Evolutionary conservation across 495 filamentous ascomycete species (phyloP), one percentile per base, ranked within the genome.

Genomic region (Penicillium samsonianum): DNA sequence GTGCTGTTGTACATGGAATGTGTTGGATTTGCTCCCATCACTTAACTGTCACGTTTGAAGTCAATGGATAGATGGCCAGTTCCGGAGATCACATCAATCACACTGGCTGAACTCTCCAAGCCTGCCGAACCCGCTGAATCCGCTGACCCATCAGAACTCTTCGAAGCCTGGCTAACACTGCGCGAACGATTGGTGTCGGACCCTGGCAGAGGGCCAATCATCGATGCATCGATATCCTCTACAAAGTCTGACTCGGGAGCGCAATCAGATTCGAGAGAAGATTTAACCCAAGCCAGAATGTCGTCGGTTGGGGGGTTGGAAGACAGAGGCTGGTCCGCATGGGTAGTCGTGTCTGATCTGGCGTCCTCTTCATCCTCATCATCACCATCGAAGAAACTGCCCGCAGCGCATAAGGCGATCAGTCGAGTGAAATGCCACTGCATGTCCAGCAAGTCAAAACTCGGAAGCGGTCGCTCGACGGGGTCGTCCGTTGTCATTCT

Each of bases 321-420:
- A 43, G 8, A 14, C 30, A 23, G 9, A 46, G 44, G 44, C 1
- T 26, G 44, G 12, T 20, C 23, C n/a, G 28, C 10, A 7, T 37
- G 33, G 6, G 35, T 38, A 38, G 16, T 17, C 35, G 2, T 38
- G 35, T n/a, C n/a, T 38, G 35, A 38, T 17, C 16, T 19, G 26
- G 22, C 17, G 8, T 43, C 38, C 26, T 67, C 42, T 35, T 65
- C 43, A 30, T 71, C 41, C 14, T 62, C 30, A 49, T 63, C 50
- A 26, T 71, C 52, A 19, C 69, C 57, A 61, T 72, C 52, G 12
- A 40, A 41, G n/a, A 45, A n/a, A n/a, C 17, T 43, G 11, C 46
- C 31, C 12, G 50, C 60, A 4, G 50, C 51, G 5, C 45, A 63
- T 44, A 63, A 47, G 26, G 57, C 38, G 16, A 56, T 46, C 19